Evolutionary conservation across 2,329 filamentous ascomycete species (phyloP).

Genomic region (Beauveria medogensis): DNA sequence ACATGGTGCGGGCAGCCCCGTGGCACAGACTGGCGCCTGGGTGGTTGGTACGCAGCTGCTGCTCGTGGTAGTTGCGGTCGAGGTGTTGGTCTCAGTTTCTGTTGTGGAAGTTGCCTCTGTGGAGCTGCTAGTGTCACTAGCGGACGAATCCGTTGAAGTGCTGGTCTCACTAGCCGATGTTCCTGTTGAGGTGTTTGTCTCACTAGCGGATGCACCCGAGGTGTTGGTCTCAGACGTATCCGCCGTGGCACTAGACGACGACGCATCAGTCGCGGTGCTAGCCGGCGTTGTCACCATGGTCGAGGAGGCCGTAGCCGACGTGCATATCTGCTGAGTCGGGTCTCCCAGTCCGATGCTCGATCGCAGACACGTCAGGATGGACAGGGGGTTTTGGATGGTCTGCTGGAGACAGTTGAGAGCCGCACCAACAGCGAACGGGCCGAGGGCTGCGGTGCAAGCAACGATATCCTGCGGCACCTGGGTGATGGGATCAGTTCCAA

Average conservation of each 20-base stretch:
- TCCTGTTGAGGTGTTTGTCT: background rate
- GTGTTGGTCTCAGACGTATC: background rate
- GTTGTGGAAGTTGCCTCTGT: background rate
- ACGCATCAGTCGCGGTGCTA: background rate
- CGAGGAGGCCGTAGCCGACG: background rate
- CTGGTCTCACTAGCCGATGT: background rate
- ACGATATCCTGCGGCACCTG: background rate
- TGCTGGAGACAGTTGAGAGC: constrained; percentile 8
- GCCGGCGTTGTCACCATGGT: background rate
- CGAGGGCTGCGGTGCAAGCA: constrained; percentile 10
- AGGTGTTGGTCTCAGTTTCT: background rate
- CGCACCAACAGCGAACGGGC: constrained; percentile 7
- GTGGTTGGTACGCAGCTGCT: background rate
- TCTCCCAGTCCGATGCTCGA: background rate
- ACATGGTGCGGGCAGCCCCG: background rate
- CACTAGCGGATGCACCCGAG: background rate
- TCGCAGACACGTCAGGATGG: background rate
- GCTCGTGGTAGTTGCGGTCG: background rate
- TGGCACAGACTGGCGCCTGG: background rate
- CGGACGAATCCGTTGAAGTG: background rate
- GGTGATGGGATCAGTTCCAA: background rate
- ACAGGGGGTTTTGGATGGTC: background rate
- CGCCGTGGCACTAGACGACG: no score
- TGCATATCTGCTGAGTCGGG: background rate
- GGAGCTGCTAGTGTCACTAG: background rate